Conservation (phyloP, 768 basidiomycete genomes). For the Kwoniella heveanensis region DNA sequence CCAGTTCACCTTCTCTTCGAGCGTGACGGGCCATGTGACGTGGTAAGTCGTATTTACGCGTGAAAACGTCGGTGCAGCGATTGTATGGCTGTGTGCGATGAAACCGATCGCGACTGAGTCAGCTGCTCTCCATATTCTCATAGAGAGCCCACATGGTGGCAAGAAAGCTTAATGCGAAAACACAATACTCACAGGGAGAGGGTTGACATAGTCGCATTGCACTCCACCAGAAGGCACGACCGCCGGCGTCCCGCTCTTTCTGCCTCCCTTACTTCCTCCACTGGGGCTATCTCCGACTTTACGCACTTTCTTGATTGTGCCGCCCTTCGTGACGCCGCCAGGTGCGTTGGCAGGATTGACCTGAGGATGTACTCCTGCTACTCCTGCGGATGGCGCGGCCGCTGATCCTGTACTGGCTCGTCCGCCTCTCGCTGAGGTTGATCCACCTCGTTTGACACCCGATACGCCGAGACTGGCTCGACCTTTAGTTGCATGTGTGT, state of each 20-base stretch:
- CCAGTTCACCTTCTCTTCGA: slow-evolving; percentile 49
- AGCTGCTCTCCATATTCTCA: neutral
- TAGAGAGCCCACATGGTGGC: neutral
- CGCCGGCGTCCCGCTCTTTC: slow-evolving; percentile 1
- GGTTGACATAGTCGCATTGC: slow-evolving; percentile 49
- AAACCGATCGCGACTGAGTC: neutral
- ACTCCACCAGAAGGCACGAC: slow-evolving; percentile 27
- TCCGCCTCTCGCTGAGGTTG: slow-evolving; percentile 2
- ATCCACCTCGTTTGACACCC: slow-evolving; percentile 11
- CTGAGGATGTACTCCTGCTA: neutral
- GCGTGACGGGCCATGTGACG: slow-evolving; percentile 52
- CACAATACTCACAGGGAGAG: slow-evolving; percentile 39
- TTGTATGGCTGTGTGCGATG: slow-evolving; percentile 47
- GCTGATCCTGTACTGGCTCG: neutral
- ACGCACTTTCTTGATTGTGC: slow-evolving; percentile 26
- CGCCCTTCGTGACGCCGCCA: slow-evolving; percentile 25
- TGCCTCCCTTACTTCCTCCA: slow-evolving; percentile 23
- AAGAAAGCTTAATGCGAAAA: neutral
- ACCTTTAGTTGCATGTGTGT: neutral
- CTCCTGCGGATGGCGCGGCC: neutral
- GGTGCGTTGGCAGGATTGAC: slow-evolving; percentile 18
- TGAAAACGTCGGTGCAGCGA: slow-evolving; percentile 49
- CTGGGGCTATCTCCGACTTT: slow-evolving; percentile 21
- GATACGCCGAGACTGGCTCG: neutral
- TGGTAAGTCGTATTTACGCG: slow-evolving; percentile 50